A percentile compares a stretch with the other conserved stretches of the same genome.
These are phyloP conservation scores for Cystobasidiaceae sp. DNA, from an alignment of 1,284 basidiomycete genomes.

Conservation along the genomic window DNA sequence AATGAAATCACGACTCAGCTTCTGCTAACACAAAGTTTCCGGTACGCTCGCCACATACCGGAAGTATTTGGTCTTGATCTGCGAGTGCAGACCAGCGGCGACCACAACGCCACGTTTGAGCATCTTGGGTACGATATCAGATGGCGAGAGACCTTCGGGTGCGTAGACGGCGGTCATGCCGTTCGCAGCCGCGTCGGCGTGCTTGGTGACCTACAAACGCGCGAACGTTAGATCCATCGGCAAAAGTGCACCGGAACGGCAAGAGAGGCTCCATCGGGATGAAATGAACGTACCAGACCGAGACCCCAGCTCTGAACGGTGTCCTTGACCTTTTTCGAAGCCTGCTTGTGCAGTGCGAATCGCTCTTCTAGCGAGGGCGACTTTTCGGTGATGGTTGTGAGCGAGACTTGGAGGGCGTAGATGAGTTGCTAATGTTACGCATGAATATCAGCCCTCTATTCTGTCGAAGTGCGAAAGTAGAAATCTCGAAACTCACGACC, in stretches of 20 bases:
- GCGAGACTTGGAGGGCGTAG: conserved; percentile 77
- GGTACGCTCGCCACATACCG: too few species aligned
- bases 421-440: conserved; percentile 61
- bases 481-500: conserved; percentile 33
- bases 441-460: conserved; percentile 77
- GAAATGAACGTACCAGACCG: conserved; percentile 49
- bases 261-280: too few species aligned
- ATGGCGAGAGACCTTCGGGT: conserved; percentile 66
- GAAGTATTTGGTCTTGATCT: conserved; percentile 68
- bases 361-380: conserved; percentile 68
- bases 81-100: conserved; percentile 79
- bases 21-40: too few species aligned
- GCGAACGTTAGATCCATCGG: neutral
- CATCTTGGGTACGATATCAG: conserved; percentile 63
- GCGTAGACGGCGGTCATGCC: conserved; percentile 72
- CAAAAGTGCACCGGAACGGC: too few species aligned
- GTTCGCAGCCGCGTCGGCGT: conserved; percentile 67
- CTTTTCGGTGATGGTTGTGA: conserved; percentile 63
- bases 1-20: too few species aligned
- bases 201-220: conserved; percentile 54
- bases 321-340: conserved; percentile 67
- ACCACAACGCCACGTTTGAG: conserved; percentile 57
- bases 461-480: conserved; percentile 44
- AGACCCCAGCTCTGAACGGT: conserved; percentile 67
- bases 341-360: conserved; percentile 69